Base-by-base conservation (phyloP, 2,329 filamentous ascomycete genomes). In the Microdochium paspali region DNA sequence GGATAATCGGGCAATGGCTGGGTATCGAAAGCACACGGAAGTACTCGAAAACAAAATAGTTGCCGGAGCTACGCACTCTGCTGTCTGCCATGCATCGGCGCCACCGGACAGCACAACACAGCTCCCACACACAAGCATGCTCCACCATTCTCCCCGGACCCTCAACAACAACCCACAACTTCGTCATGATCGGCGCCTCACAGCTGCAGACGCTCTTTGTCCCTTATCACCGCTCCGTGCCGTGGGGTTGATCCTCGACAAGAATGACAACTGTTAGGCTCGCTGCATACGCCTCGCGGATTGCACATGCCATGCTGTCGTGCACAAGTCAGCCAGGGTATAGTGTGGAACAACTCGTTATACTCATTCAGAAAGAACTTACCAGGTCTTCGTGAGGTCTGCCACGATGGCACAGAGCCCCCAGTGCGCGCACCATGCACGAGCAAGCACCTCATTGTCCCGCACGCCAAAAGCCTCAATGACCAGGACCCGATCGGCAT, bases 361-460 rank as follows among this genome's bases (percentile, higher is more conserved):
- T 25, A 45, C 45, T 46, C 20, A 44, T 5, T 18, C 10, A 5
- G 18, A n/a, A 18, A 21, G 6, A 20, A 70, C 77, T 62, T 57
- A 80, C 77, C 79, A 89, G 15, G 85, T 88, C 66, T 74, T 79
- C 49, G 75, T 69, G 46, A 87, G 62, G 61, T 88, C 82, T 9
- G 84, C 84, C 49, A 88, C 76, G 18, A 90, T 67, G 1, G 85
- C 85, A 58, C 76, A 82, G 56, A 87, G 65, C 2, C 85, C 85
- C 77, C 84, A 87, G 56, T 87, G 82, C 47, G 83, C 77, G 61
- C 85, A 89, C 85, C 85, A 90, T 6, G 85, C 84, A 51, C 85
- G 70, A 1, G 82, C 85, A 56, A 90, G 74, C 3, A 88, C 85
- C 63, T 89, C 85, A 54, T 89, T 88, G 62, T 89, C 85, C 44